Evolutionary conservation across 2,329 filamentous ascomycete genomes (phyloP), one percentile per base, ranked within the genome.

Genomic region (Verticillium zaregamsianum): DNA sequence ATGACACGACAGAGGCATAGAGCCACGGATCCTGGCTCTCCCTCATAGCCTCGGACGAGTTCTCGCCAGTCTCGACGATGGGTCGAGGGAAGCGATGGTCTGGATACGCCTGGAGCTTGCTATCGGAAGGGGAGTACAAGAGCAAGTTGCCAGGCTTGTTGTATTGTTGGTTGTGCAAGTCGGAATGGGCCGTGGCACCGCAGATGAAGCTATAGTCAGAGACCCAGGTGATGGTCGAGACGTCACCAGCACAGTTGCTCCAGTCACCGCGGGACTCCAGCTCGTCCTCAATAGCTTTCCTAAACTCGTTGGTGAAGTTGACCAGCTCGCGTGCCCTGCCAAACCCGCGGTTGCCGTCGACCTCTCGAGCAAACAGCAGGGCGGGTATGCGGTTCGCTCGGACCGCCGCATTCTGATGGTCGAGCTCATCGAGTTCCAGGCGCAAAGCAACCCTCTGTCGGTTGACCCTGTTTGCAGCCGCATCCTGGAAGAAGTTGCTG

Each of bases 131-230:
- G 0, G 83, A 86, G 7, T 83, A 86, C 1, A 89, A 71, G 1
- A 86, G 73, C 11, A 89, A 71, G 66, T 89, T 89, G 1, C 86
- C 86, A 0, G 83, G 81, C 66, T 85, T 87, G 66, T 89, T 89
- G 68, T 89, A 89, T 64, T 88, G 86, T 67, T 88, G 85, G 62
- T 88, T 89, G 52, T 86, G 83, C 0, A 77, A 73, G 66, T 89
- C 86, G 0, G 85, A 88, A 71, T 89, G 86, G 0, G 83, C 82
- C 0, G 85, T 86, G 0, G 86, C 85, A 37, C 86, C 86, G 64
- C 85, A 87, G n/a, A 89, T 68, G 59, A 88, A 85, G n/a, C 58
- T 45, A n/a, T 77, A 69, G 23, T 81, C 68, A 0, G 82, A 82
- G 0, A 84, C 75, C 86, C 86, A 89, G 20, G 77, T 78, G 57